These are phyloP conservation scores for Lobosporangium transversale DNA, from an alignment of 192 early-diverging fungal species.

Conservation along the genomic window DNA sequence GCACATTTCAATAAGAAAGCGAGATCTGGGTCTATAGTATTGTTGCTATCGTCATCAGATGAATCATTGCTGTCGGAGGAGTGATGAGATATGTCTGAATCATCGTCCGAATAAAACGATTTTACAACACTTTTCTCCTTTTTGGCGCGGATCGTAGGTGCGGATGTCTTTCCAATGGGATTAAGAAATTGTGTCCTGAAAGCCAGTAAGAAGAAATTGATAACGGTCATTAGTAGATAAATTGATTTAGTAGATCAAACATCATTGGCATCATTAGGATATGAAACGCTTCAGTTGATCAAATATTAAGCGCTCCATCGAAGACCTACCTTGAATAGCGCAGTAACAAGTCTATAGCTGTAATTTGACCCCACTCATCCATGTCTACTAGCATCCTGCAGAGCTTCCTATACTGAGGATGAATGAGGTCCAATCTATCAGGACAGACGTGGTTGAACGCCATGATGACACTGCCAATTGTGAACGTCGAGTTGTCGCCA, in stretches of 20 bases:
- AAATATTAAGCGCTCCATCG: not conserved
- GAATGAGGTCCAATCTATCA: slow-evolving; percentile 84
- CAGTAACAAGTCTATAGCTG: slow-evolving; percentile 79
- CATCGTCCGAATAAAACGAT: slow-evolving; percentile 65
- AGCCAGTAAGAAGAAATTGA: no score
- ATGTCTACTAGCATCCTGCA: slow-evolving; percentile 86
- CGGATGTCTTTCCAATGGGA: slow-evolving; percentile 28
- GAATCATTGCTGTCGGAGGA: slow-evolving; percentile 25
- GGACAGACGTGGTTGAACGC: slow-evolving; percentile 92
- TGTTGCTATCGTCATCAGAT: slow-evolving; percentile 37
- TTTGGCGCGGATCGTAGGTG: slow-evolving; percentile 15
- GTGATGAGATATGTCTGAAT: slow-evolving; percentile 55
- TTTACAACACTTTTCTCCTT: slow-evolving; percentile 49
- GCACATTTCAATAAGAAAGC: slow-evolving; percentile 73
- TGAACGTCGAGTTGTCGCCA: slow-evolving; percentile 85
- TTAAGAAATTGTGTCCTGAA: slow-evolving; percentile 50
- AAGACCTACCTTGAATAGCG: slow-evolving; percentile 76
- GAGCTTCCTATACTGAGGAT: slow-evolving; percentile 88
- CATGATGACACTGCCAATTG: slow-evolving; percentile 86
- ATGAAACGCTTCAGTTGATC: not conserved
- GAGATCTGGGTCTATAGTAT: slow-evolving; percentile 82
- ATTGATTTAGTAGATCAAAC: no score
- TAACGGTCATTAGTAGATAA: no score
- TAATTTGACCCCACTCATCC: slow-evolving; percentile 97
- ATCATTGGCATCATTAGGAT: not conserved